phyloP scores from a whole-genome alignment of 78 protist species.

The Diacronema lutheri region DNA sequence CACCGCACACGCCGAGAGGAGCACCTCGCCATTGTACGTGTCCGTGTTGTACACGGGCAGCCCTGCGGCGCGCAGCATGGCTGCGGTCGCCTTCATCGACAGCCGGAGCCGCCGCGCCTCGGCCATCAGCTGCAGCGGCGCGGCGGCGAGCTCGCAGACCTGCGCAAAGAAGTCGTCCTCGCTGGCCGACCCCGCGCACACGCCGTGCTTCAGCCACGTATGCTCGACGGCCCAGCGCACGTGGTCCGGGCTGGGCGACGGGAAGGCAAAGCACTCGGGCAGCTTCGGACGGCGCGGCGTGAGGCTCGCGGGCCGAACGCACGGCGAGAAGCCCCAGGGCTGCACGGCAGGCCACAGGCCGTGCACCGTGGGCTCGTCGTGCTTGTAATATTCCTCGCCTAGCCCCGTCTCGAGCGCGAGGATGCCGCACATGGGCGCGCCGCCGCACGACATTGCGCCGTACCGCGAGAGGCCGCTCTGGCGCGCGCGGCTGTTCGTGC shows the following conservation, averaged over 20 bases:
- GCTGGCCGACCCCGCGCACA: neutral
- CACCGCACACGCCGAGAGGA: no score
- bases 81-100: no score
- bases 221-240: neutral
- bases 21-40: no score
- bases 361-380: neutral
- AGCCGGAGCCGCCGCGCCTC: no score
- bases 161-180: neutral
- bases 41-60: no score
- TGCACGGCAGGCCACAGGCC: neutral
- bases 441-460: neutral
- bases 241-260: no score
- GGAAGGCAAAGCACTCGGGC: neutral
- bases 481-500: no score
- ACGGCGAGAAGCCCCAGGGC: neutral
- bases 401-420: neutral
- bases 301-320: neutral
- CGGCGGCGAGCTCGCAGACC: neutral
- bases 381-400: neutral
- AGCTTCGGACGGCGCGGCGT: no score
- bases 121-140: neutral
- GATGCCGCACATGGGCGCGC: neutral
- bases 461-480: no score
- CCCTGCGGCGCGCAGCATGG: no score
- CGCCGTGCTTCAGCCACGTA: slow-evolving; percentile 1